A percentile compares a stretch with the other conserved stretches of the same genome.
phyloP scores from a whole-genome alignment of 371 early-diverging fungal genomes.

The Apophysomyces sp. region DNA sequence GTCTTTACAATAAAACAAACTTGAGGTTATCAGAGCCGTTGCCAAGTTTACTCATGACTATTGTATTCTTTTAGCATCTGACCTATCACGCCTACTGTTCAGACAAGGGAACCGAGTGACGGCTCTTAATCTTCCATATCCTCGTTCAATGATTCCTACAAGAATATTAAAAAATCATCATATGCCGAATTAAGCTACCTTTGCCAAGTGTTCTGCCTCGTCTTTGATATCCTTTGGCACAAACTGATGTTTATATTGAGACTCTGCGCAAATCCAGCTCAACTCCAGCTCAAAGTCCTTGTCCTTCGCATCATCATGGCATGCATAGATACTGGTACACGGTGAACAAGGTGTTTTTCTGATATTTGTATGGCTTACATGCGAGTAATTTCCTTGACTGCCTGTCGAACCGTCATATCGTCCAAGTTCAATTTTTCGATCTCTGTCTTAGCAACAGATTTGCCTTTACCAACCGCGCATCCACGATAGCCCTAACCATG shows the following conservation, averaged over 20 bases:
- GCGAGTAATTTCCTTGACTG: constrained; percentile 92
- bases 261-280: constrained; percentile 93
- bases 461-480: constrained; percentile 95
- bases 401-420: constrained; percentile 85
- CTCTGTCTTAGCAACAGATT: constrained; percentile 96
- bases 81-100: background rate
- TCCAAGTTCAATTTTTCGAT: constrained; percentile 93
- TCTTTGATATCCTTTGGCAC: constrained; percentile 87
- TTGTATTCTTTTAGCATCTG: background rate
- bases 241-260: constrained; percentile 73
- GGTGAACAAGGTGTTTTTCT: background rate
- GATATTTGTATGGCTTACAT: constrained; percentile 66
- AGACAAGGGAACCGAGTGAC: background rate
- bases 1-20: too few relatives aligned
- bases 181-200: constrained; percentile 45
- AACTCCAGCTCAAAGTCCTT: constrained; percentile 97
- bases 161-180: background rate
- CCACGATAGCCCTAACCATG: constrained; percentile 84
- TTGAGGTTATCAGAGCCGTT: background rate
- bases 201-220: constrained; percentile 85
- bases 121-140: constrained; percentile 52
- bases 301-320: constrained; percentile 97
- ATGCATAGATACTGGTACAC: constrained; percentile 77
- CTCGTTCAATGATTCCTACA: constrained; percentile 44
- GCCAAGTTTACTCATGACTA: background rate